Percentiles rank a stretch among this genome's conserved stretches.
Evolutionary conservation across 345 rosid species (phyloP).

Genomic region (Corymbia maculata): DNA sequence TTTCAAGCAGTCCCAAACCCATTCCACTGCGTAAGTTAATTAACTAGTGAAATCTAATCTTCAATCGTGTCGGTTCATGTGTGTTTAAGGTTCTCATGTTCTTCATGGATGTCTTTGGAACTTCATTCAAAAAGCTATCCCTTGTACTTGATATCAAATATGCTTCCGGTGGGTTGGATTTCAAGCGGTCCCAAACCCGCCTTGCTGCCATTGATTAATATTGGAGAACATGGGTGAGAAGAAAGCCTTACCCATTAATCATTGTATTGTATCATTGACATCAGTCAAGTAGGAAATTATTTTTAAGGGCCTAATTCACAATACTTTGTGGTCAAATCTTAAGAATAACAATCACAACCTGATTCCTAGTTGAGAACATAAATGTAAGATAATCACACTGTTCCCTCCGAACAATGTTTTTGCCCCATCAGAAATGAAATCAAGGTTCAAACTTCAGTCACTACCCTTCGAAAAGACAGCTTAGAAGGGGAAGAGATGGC

Average conservation of each 20-base stretch:
- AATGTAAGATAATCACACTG: background rate
- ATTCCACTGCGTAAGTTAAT: no score
- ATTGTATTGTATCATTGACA: background rate
- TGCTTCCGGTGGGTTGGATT: background rate
- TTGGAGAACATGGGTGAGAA: background rate
- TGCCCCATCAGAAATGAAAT: background rate
- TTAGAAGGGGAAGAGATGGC: background rate
- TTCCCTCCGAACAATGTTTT: background rate
- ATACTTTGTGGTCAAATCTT: background rate
- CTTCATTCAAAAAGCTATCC: no score
- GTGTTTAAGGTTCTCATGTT: no score
- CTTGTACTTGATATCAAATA: no score
- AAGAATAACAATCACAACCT: background rate
- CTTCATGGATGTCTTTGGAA: no score
- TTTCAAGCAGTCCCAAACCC: no score
- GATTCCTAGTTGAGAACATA: background rate
- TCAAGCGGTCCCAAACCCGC: background rate
- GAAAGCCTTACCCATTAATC: background rate
- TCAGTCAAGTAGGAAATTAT: background rate
- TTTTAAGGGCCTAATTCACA: background rate
- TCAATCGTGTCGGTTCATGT: no score
- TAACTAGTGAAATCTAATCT: background rate
- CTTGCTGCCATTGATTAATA: background rate
- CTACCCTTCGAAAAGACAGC: background rate
- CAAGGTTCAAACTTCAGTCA: background rate